A percentile compares a stretch with the other conserved stretches of the same genome.
Conservation (phyloP, 2,329 filamentous ascomycete genomes). For the Stagonosporopsis vannaccii region DNA sequence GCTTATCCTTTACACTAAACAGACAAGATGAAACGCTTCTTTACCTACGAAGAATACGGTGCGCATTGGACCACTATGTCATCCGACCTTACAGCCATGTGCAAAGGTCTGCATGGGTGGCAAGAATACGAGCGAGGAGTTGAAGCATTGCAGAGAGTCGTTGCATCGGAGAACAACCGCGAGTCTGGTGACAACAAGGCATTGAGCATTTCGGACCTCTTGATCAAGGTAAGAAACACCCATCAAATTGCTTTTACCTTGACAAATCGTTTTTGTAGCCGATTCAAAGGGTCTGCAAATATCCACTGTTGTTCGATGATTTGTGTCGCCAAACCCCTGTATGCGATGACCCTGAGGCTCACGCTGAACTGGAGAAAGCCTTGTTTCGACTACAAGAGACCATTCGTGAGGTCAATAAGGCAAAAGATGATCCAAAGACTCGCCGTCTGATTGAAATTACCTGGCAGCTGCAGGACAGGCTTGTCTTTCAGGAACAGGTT, state of each 20-base stretch:
- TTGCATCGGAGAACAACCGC: conserved; percentile 73
- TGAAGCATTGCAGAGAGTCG: conserved; percentile 78
- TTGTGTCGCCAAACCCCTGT: conserved; percentile 83
- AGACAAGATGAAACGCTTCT: conserved; percentile 77
- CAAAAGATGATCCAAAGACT: conserved; percentile 77
- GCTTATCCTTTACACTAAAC: conserved; percentile 38
- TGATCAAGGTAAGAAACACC: conserved; percentile 75
- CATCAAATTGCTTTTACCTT: background rate
- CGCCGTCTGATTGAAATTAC: conserved; percentile 79
- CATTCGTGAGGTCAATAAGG: conserved; percentile 81
- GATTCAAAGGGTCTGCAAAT: conserved; percentile 90
- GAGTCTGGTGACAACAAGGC: conserved; percentile 73
- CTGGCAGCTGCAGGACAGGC: conserved; percentile 82
- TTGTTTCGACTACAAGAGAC: conserved; percentile 75
- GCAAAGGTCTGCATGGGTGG: conserved; percentile 76
- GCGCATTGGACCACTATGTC: conserved; percentile 88
- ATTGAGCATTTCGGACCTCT: conserved; percentile 80
- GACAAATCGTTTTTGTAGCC: conserved; percentile 63
- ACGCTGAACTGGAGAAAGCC: conserved; percentile 79
- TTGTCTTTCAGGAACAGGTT: conserved; percentile 78
- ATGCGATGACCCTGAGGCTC: conserved; percentile 81
- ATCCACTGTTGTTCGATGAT: conserved; percentile 85
- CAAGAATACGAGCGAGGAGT: conserved; percentile 82
- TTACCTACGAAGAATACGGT: conserved; percentile 89
- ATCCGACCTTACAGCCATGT: conserved; percentile 74